These are phyloP conservation scores for Cadophora sp. DNA, from an alignment of 2,329 filamentous ascomycete genomes.

Conservation along the genomic window DNA sequence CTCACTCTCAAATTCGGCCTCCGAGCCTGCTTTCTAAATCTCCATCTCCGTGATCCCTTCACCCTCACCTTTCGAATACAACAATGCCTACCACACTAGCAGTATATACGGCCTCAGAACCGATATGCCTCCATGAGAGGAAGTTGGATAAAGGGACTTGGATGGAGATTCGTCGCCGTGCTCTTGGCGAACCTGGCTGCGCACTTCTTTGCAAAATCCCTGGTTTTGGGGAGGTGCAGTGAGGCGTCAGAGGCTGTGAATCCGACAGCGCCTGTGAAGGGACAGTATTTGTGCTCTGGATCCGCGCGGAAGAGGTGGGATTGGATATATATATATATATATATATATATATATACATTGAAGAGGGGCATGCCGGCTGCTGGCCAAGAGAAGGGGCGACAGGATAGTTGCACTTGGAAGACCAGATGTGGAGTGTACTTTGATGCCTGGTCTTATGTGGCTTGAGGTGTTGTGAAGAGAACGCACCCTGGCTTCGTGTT, in stretches of 20 bases:
- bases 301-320: not conserved
- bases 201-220: not conserved
- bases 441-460: not conserved
- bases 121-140: not conserved
- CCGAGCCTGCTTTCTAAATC: not conserved
- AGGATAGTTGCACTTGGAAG: not conserved
- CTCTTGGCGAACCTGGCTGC: not conserved
- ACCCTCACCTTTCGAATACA: not conserved
- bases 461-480: not conserved
- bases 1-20: not conserved
- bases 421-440: not conserved
- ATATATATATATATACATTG: too few relatives aligned
- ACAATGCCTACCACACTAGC: not conserved
- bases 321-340: not conserved
- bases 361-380: not conserved
- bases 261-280: not conserved
- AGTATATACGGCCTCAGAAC: not conserved
- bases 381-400: not conserved
- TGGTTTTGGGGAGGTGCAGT: not conserved
- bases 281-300: not conserved
- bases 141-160: not conserved
- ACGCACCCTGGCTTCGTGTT: not conserved
- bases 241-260: not conserved
- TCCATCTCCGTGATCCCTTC: not conserved
- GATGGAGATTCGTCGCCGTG: not conserved